These are phyloP conservation scores for Wolfiporia cocos DNA, from an alignment of 1,284 basidiomycete species.

Conservation along the genomic window DNA sequence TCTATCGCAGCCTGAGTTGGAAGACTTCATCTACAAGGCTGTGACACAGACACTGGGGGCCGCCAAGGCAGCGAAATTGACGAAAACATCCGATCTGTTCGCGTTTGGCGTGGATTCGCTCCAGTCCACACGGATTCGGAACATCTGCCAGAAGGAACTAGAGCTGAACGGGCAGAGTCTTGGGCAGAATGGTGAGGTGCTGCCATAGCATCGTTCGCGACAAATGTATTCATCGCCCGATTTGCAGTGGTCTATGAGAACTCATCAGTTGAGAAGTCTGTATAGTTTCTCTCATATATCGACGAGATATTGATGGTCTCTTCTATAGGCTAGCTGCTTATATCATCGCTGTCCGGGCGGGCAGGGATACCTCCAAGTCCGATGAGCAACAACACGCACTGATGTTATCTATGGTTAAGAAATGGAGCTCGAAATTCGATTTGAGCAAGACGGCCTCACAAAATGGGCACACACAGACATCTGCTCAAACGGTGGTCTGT, in stretches of 20 bases:
- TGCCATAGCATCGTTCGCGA: not conserved
- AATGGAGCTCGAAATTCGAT: conserved; percentile 24
- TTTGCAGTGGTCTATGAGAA: conserved; percentile 37
- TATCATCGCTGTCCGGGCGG: conserved; percentile 23
- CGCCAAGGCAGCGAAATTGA: conserved; percentile 24
- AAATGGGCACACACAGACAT: not conserved
- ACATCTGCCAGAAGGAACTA: conserved; percentile 39
- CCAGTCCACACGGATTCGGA: conserved; percentile 48
- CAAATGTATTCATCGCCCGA: not conserved
- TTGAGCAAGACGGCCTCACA: not conserved
- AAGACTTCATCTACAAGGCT: conserved; percentile 30
- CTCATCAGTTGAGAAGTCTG: conserved; percentile 32
- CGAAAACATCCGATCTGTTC: conserved; percentile 21
- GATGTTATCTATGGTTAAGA: conserved; percentile 38
- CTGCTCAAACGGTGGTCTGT: conserved; percentile 2
- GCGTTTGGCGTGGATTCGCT: conserved; percentile 50
- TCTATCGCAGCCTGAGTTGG: conserved; percentile 24
- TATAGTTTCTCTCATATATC: not conserved
- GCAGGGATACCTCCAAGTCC: conserved; percentile 13
- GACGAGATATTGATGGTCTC: not conserved
- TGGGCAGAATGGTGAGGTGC: conserved; percentile 32
- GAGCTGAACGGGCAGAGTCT: conserved; percentile 29
- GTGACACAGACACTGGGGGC: conserved; percentile 30
- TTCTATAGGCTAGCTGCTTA: conserved; percentile 17
- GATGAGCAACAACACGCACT: conserved; percentile 23